Evolutionary conservation across 345 rosid species (phyloP).

Genomic region (Hibiscus tridactylites): DNA sequence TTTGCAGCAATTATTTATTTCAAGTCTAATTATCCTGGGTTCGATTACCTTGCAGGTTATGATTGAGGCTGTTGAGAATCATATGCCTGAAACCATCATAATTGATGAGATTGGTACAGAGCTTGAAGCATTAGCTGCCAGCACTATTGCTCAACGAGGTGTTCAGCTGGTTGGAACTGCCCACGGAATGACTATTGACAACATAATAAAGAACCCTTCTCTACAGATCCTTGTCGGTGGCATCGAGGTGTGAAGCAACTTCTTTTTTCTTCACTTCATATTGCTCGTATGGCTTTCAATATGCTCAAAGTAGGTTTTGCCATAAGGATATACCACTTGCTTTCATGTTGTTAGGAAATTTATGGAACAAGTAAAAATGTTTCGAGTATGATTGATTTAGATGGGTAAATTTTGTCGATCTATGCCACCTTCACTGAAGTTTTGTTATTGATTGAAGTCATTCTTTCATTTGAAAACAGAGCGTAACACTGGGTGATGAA

Average conservation of each 20-base stretch:
- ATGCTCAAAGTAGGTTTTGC: background rate
- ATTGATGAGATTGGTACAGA: slow-evolving; percentile 96
- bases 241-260: slow-evolving; percentile 63
- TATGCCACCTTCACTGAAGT: background rate
- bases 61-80: slow-evolving; percentile 99
- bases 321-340: background rate
- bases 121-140: slow-evolving; percentile 95
- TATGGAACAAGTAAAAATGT: background rate
- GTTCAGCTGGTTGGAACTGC: slow-evolving; percentile 97
- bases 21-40: background rate
- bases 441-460: too few relatives aligned
- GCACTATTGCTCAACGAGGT: slow-evolving; percentile 96
- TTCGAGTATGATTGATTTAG: background rate
- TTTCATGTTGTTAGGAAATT: background rate
- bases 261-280: slow-evolving; percentile 1
- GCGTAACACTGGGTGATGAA: too few relatives aligned
- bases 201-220: slow-evolving; percentile 85
- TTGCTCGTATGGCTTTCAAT: background rate
- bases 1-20: background rate
- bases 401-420: background rate
- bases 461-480: slow-evolving; percentile 6
- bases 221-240: slow-evolving; percentile 86
- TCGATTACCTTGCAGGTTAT: slow-evolving; percentile 49
- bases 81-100: slow-evolving; percentile 89
- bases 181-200: slow-evolving; percentile 92